phyloP scores from a whole-genome alignment of 73 alveolate species.

The Tetrahymena borealis region DNA sequence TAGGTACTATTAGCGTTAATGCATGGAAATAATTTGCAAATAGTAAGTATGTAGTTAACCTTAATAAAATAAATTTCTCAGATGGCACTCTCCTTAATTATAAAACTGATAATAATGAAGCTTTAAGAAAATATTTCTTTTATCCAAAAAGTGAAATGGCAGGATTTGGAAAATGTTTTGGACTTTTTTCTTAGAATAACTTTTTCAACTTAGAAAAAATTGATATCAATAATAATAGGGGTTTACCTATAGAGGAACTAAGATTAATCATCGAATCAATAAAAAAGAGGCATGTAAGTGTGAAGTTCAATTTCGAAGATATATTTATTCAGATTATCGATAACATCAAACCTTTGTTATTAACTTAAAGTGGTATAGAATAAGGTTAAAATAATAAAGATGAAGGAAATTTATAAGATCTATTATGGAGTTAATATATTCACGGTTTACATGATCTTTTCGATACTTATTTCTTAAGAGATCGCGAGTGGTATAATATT shows the following conservation, averaged over 20 bases:
- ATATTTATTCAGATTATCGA: background rate
- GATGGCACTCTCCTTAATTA: background rate
- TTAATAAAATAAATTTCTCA: background rate
- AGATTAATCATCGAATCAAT: background rate
- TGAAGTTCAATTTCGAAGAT: background rate
- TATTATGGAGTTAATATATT: background rate
- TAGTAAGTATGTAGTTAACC: background rate
- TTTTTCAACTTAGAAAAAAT: background rate
- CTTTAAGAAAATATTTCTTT: background rate
- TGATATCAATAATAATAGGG: background rate
- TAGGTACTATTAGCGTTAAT: background rate
- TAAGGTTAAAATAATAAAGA: background rate
- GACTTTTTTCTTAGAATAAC: background rate
- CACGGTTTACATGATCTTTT: background rate
- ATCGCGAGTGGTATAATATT: background rate
- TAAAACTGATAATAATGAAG: background rate
- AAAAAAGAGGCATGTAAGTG: background rate
- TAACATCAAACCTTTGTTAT: background rate
- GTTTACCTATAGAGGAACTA: background rate
- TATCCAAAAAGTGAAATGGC: background rate
- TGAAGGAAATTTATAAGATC: background rate
- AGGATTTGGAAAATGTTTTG: background rate
- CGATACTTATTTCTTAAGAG: background rate
- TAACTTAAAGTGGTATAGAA: background rate
- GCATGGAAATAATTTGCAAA: background rate